Conservation (phyloP, 2,329 filamentous ascomycete genomes). For the Xylaria digitata region DNA sequence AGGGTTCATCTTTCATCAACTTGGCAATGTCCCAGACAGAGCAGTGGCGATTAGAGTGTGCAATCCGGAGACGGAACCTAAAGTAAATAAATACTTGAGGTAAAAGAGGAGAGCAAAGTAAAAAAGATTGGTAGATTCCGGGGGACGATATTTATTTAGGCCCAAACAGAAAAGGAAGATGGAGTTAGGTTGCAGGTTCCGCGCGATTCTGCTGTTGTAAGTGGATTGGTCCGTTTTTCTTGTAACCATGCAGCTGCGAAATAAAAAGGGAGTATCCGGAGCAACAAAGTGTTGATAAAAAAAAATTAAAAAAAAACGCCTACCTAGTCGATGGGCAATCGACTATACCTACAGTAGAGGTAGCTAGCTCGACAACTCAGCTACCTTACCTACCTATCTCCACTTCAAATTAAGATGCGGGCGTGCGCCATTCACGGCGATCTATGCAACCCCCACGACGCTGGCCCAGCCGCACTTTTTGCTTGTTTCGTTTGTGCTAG, state of each 20-base stretch:
- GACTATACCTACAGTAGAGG: too few relatives aligned
- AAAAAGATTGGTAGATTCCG: not conserved
- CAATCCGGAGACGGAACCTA: not conserved
- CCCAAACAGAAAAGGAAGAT: not conserved
- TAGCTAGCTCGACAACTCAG: not conserved
- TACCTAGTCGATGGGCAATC: not conserved
- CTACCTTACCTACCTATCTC: too few relatives aligned
- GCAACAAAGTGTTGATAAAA: not conserved
- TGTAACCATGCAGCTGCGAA: not conserved
- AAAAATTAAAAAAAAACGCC: too few relatives aligned
- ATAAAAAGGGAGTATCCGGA: not conserved
- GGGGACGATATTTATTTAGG: slow-evolving; percentile 18
- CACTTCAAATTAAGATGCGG: not conserved
- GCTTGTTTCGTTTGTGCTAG: not conserved
- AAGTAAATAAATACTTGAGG: too few relatives aligned
- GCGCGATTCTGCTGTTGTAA: not conserved
- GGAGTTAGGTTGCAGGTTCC: not conserved
- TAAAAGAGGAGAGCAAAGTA: not conserved
- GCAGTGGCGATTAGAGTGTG: not conserved
- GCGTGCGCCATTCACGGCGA: not conserved
- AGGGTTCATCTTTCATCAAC: not conserved
- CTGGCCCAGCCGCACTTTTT: slow-evolving; percentile 2
- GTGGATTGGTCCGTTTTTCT: slow-evolving; percentile 2
- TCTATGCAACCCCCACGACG: slow-evolving; percentile 11
- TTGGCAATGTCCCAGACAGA: slow-evolving; percentile 1